Percentiles rank a stretch among this genome's conserved stretches.
phyloP scores from a whole-genome alignment of 768 basidiomycete species.

The Asterophora lycoperdoides region DNA sequence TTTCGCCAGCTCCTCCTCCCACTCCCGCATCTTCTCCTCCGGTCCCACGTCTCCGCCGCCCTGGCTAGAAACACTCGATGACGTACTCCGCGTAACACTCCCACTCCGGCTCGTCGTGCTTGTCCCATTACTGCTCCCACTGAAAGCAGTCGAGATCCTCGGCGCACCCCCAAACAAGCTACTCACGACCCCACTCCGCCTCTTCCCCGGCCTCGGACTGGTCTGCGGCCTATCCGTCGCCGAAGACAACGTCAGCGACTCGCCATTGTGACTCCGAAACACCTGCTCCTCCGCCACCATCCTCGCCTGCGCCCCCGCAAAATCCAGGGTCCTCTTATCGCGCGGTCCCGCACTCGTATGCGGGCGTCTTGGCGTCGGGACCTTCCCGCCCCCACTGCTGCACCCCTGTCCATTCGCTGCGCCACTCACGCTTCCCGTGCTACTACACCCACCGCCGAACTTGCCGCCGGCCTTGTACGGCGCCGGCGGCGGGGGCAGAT shows the following conservation, averaged over 20 bases:
- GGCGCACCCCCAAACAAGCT: constrained; percentile 17
- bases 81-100: constrained; percentile 24
- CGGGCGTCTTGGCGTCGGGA: constrained; percentile 43
- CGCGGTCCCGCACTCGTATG: constrained; percentile 74
- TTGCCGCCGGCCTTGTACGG: constrained; percentile 21
- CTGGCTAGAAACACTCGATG: constrained; percentile 26
- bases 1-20: constrained; percentile 74
- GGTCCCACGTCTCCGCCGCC: constrained; percentile 25
- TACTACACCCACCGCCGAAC: constrained; percentile 3
- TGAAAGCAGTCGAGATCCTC: constrained; percentile 23
- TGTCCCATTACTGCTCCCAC: constrained; percentile 33
- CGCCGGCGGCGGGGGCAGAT: constrained; percentile 36
- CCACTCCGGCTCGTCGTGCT: constrained; percentile 20
- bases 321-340: constrained; percentile 45
- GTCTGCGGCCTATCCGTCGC: constrained; percentile 15
- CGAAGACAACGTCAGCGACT: background rate
- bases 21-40: constrained; percentile 50
- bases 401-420: background rate
- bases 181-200: constrained; percentile 16
- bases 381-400: constrained; percentile 6
- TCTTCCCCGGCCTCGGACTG: constrained; percentile 15
- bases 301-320: constrained; percentile 14
- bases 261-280: constrained; percentile 6
- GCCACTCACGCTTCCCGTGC: constrained; percentile 10
- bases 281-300: constrained; percentile 7